Evolutionary conservation across 768 basidiomycete species (phyloP).

Genomic region (Tricholoma terreum): DNA sequence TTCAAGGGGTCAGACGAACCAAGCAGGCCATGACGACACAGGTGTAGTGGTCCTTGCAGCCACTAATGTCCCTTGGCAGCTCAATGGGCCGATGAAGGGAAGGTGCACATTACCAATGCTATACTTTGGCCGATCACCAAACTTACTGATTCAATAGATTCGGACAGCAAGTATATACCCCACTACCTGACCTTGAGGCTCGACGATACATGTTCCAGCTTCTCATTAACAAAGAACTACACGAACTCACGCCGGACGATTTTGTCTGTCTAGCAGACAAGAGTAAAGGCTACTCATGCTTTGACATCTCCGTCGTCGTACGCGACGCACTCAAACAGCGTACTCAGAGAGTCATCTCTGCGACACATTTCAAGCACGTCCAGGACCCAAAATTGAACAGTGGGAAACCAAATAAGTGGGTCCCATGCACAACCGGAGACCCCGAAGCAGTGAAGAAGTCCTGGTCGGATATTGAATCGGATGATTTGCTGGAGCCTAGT

Average conservation of each 20-base stretch:
- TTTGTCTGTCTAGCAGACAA: constrained; percentile 76
- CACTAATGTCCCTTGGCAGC: constrained; percentile 98
- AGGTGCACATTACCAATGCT: constrained; percentile 44
- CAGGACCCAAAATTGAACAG: constrained; percentile 25
- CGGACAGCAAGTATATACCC: constrained; percentile 98
- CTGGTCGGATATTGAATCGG: constrained; percentile 85
- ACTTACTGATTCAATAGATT: constrained; percentile 50
- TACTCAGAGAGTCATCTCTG: constrained; percentile 90
- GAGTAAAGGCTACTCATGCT: constrained; percentile 94
- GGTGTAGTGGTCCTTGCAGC: constrained; percentile 96
- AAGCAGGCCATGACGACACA: constrained; percentile 95
- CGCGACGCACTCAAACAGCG: constrained; percentile 99
- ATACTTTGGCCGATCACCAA: not conserved
- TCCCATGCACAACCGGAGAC: constrained; percentile 95
- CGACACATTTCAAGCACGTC: constrained; percentile 88
- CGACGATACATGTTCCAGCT: constrained; percentile 95
- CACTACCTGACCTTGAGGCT: constrained; percentile 90
- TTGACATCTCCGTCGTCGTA: constrained; percentile 91
- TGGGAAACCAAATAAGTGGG: constrained; percentile 57
- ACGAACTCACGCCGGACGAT: constrained; percentile 73
- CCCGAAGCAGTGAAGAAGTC: constrained; percentile 78
- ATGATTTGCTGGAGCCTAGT: constrained; percentile 88
- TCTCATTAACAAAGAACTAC: constrained; percentile 92
- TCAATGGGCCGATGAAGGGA: constrained; percentile 96
- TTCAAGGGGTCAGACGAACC: constrained; percentile 98